Base-by-base conservation (phyloP, 1,284 basidiomycete genomes). In the Fomitiporia mediterranea region DNA sequence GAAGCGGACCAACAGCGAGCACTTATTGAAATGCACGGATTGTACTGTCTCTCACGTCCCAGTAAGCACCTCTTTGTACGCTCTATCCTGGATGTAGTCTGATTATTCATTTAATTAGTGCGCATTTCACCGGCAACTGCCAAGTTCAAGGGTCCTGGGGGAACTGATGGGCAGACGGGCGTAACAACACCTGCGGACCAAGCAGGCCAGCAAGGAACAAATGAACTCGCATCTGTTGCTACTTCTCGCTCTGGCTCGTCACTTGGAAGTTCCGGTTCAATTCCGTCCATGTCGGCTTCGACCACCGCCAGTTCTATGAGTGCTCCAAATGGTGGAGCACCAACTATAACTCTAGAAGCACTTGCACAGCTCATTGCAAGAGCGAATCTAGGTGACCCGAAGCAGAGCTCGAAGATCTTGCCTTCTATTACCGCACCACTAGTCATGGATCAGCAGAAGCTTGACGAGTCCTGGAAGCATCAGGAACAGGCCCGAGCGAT, bases 61-160 rank as follows among this genome's bases (percentile, higher is more conserved):
- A 91, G 90, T 93, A 70, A 62, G 86, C 74, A 48, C 58, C 38
- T 60, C 59, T 46, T 46, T n/a, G n/a, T 23, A 7, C 8, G 11
- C 32, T 13, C 25, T 28, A 28, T 30, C 11, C 15, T 30, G 5
- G 32, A 30, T 15, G 27, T 5, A 21, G 2, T 5, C 23, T 2
- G 28, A 44, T 11, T 46, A 30, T 30, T 46, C 7, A 46, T 15
- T 15, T 59, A 43, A 60, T 46, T 64, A 91, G 89, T 92, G 89
- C 86, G 90, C 56, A 90, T 92, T 60, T 91, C 90, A 7, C 88
- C 89, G 25, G 89, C 89, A n/a, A 92, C 90, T 0, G 89, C 89
- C 17, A 92, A 92, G 68, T 87, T 84, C 72, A 91, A 89, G 69
- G 76, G 81, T 2, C 77, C 80, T 7, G 73, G 74, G 2, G 49